Percentiles rank a stretch among this genome's conserved stretches.
phyloP scores from a whole-genome alignment of 306 rosid species.

The Fragaria nilgerrensis region DNA sequence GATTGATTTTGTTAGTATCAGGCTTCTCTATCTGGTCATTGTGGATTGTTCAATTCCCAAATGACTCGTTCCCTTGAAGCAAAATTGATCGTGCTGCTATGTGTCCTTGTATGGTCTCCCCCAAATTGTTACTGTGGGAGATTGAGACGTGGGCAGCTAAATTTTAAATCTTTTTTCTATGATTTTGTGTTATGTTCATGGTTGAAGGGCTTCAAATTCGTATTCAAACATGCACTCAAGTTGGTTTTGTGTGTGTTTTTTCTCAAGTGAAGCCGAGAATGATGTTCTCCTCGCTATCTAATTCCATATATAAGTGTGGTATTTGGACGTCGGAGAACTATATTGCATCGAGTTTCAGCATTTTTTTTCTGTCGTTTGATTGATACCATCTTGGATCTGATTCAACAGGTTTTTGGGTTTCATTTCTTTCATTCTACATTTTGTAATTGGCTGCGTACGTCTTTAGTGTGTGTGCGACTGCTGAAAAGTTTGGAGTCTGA shows the following conservation, averaged over 20 bases:
- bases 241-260: slow-evolving; percentile 19
- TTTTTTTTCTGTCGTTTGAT: not conserved
- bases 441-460: too few species aligned
- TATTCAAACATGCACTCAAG: slow-evolving; percentile 18
- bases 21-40: slow-evolving; percentile 93
- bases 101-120: slow-evolving; percentile 15
- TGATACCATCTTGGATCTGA: not conserved
- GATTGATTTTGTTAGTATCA: not conserved
- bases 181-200: not conserved
- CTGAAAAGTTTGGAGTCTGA: too few species aligned
- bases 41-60: slow-evolving; percentile 66
- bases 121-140: slow-evolving; percentile 6
- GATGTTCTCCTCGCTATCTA: slow-evolving; percentile 81
- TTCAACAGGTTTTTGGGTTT: not conserved
- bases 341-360: not conserved
- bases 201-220: slow-evolving; percentile 36
- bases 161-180: not conserved
- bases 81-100: slow-evolving; percentile 55
- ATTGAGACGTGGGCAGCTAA: slow-evolving; percentile 44
- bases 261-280: slow-evolving; percentile 38
- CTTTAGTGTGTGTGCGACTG: too few species aligned
- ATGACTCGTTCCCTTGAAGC: slow-evolving; percentile 99
- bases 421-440: too few species aligned
- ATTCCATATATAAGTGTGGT: slow-evolving; percentile 30
- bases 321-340: slow-evolving; percentile 83